Evolutionary conservation across 208 protist genomes (phyloP).

Genomic region (Leishmania arabica): DNA sequence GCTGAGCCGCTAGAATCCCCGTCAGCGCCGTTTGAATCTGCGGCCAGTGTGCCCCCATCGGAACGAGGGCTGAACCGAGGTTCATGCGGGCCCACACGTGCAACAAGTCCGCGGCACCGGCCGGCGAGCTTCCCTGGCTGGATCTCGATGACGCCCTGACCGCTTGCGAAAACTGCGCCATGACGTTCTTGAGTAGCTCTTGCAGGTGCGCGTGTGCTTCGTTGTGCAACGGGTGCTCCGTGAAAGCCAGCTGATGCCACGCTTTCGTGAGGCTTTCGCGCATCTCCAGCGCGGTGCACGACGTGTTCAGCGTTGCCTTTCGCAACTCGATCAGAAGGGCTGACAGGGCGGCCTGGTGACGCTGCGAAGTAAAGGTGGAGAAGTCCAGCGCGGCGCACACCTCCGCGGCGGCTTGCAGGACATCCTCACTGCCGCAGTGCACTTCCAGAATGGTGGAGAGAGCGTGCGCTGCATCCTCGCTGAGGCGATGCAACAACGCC

Average conservation of each 20-base stretch:
- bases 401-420: constrained; percentile 48
- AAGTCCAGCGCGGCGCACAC: constrained; percentile 64
- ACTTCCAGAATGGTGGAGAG: constrained; percentile 55
- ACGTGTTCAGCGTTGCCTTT: constrained; percentile 43
- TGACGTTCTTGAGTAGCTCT: constrained; percentile 56
- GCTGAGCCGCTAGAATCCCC: constrained; percentile 6
- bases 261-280: constrained; percentile 50
- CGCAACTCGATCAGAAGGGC: constrained; percentile 61
- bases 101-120: constrained; percentile 26
- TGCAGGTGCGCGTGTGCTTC: constrained; percentile 71
- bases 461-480: constrained; percentile 45
- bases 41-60: constrained; percentile 49
- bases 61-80: constrained; percentile 56
- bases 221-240: constrained; percentile 59
- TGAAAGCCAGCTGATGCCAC: constrained; percentile 66
- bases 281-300: constrained; percentile 28
- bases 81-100: constrained; percentile 62
- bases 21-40: constrained; percentile 35
- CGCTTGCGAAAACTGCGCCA: constrained; percentile 42
- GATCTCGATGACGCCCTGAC: neutral
- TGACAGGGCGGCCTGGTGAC: constrained; percentile 42
- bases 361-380: constrained; percentile 49
- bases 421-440: constrained; percentile 47
- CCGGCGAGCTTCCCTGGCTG: neutral
- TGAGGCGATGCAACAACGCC: constrained; percentile 44